Evolutionary conservation across 257 asterid species (phyloP).

Genomic region (Orobanche coerulescens): DNA sequence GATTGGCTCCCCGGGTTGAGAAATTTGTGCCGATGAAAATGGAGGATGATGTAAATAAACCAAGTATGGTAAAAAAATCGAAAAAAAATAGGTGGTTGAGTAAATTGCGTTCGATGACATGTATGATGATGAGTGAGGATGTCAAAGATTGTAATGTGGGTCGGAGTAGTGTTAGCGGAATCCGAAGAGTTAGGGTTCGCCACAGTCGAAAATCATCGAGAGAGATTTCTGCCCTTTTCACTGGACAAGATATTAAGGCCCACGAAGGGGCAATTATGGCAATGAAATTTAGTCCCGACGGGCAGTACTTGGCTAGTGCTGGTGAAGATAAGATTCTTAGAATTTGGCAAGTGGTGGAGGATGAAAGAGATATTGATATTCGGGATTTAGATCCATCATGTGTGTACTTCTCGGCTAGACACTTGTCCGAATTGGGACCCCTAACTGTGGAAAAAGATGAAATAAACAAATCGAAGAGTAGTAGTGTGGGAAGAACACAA

Average conservation of each 20-base stretch:
- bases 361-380: slow-evolving; percentile 57
- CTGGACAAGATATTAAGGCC: slow-evolving; percentile 76
- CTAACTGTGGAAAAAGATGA: slow-evolving; percentile 47
- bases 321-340: slow-evolving; percentile 83
- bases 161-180: slow-evolving; percentile 17
- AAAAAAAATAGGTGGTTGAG: slow-evolving; percentile 43
- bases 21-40: slow-evolving; percentile 28
- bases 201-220: slow-evolving; percentile 45
- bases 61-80: slow-evolving; percentile 23
- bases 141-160: slow-evolving; percentile 26
- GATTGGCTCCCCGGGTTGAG: neutral
- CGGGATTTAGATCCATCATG: slow-evolving; percentile 84
- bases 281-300: slow-evolving; percentile 89
- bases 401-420: slow-evolving; percentile 64
- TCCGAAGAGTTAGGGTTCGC: slow-evolving; percentile 58
- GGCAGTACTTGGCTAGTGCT: slow-evolving; percentile 86
- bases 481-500: slow-evolving; percentile 32
- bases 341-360: slow-evolving; percentile 89
- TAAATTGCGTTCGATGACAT: slow-evolving; percentile 50
- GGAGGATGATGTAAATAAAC: slow-evolving; percentile 23
- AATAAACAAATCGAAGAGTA: slow-evolving; percentile 30
- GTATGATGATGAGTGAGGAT: slow-evolving; percentile 30
- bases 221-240: slow-evolving; percentile 84
- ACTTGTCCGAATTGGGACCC: slow-evolving; percentile 58
- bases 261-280: slow-evolving; percentile 74